A percentile compares a stretch with the other conserved stretches of the same genome.
phyloP scores from a whole-genome alignment of 805 yeast genomes.

The Myxozyma neotropica region DNA sequence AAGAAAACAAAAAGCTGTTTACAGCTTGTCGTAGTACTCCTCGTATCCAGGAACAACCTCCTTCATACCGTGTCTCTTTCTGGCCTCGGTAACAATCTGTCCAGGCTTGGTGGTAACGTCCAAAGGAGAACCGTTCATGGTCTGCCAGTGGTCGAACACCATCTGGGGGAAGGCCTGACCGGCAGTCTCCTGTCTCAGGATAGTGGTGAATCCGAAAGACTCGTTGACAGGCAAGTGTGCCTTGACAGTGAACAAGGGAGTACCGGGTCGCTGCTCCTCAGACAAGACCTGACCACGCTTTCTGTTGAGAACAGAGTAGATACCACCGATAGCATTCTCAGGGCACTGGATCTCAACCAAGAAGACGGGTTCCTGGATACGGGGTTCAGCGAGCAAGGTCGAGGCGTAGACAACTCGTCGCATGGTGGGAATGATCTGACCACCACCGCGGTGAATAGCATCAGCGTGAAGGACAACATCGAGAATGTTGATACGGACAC shows the following conservation, averaged over 20 bases:
- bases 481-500: conserved; percentile 94
- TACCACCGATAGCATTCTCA: conserved; percentile 99
- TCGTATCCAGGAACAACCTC: conserved; percentile 98
- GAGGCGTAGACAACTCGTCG: conserved; percentile 99
- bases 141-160: conserved; percentile 99
- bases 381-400: conserved; percentile 97
- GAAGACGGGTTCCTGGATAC: conserved; percentile 99
- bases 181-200: conserved; percentile 99
- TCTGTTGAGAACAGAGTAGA: conserved; percentile 98
- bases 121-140: conserved; percentile 87
- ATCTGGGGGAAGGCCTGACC: conserved; percentile 99
- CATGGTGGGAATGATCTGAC: conserved; percentile 99
- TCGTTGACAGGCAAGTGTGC: conserved; percentile 99
- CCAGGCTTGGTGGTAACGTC: conserved; percentile 80
- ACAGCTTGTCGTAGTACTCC: conserved; percentile 79
- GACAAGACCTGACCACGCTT: conserved; percentile 98
- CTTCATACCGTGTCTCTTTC: conserved; percentile 97
- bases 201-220: conserved; percentile 99
- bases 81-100: conserved; percentile 63
- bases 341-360: conserved; percentile 99
- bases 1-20: conserved; percentile 34
- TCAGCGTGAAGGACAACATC: conserved; percentile 99
- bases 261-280: conserved; percentile 99
- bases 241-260: conserved; percentile 99
- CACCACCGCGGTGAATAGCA: conserved; percentile 99